Conservation (phyloP, 228 moss, liverwort and hornwort species). For the Sphagnum magellanicum region DNA sequence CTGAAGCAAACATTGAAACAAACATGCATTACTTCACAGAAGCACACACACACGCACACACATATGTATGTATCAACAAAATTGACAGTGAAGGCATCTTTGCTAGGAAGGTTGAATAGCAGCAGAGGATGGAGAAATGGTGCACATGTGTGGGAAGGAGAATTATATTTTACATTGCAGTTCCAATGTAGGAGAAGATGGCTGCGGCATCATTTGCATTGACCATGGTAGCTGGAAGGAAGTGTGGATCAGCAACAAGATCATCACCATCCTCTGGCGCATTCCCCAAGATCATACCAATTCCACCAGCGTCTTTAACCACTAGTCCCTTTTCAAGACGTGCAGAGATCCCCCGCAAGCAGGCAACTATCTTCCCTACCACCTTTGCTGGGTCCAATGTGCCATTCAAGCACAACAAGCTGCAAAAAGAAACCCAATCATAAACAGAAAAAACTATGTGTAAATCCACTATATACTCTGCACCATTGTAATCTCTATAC, state of each 20-base stretch:
- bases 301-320: slow-evolving; percentile 55
- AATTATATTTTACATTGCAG: slow-evolving; percentile 29
- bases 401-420: slow-evolving; percentile 36
- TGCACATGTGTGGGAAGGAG: not conserved
- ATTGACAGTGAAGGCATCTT: not conserved
- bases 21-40: not conserved
- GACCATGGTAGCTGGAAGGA: slow-evolving; percentile 60
- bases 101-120: not conserved
- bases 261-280: slow-evolving; percentile 51
- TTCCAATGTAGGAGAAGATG: slow-evolving; percentile 38
- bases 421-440: slow-evolving; percentile 10
- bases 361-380: slow-evolving; percentile 66
- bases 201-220: slow-evolving; percentile 19
- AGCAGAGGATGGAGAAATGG: not conserved
- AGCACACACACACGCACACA: not conserved
- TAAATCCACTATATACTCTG: not conserved
- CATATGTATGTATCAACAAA: not conserved
- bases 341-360: slow-evolving; percentile 57
- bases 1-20: not conserved
- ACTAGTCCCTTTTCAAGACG: slow-evolving; percentile 64
- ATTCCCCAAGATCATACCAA: slow-evolving; percentile 65
- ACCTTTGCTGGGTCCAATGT: slow-evolving; percentile 60
- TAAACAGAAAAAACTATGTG: slow-evolving; percentile 12
- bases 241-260: slow-evolving; percentile 62
- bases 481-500: too few species aligned